Conservation (phyloP, 2,329 filamentous ascomycete species). For the Cladosporium austrohemisphaericum region DNA sequence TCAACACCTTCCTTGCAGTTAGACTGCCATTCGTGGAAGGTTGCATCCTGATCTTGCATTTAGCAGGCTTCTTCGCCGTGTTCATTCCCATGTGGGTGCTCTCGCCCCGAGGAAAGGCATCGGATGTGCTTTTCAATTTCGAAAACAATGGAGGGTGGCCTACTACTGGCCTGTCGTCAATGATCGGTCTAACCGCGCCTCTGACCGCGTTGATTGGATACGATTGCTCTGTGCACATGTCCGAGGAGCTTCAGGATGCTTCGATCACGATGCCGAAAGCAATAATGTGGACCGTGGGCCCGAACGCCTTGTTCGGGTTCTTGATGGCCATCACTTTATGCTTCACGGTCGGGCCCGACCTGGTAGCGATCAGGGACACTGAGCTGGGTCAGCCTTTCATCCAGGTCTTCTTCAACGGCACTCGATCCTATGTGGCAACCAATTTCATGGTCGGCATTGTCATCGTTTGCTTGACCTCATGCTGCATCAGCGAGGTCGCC, state of each 20-base stretch:
- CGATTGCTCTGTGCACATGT: constrained; percentile 27
- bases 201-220: constrained; percentile 23
- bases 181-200: constrained; percentile 40
- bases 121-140: constrained; percentile 21
- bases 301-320: constrained; percentile 27
- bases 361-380: constrained; percentile 31
- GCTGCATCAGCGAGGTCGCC: constrained; percentile 37
- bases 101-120: constrained; percentile 19
- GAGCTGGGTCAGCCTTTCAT: constrained; percentile 43
- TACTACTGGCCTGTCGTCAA: constrained; percentile 26
- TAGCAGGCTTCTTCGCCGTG: constrained; percentile 35
- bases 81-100: constrained; percentile 28
- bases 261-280: constrained; percentile 27
- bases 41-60: constrained; percentile 26
- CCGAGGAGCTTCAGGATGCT: constrained; percentile 31
- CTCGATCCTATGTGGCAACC: constrained; percentile 24
- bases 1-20: constrained; percentile 29
- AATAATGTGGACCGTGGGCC: constrained; percentile 25
- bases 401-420: constrained; percentile 43
- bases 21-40: constrained; percentile 30
- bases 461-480: constrained; percentile 30
- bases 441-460: constrained; percentile 26
- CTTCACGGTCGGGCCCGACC: constrained; percentile 34
- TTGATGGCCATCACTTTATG: constrained; percentile 31
- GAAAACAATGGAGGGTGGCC: constrained; percentile 25